Evolutionary conservation across 106 monocot species (phyloP), one percentile per base, ranked within the genome.

Genomic region (Gastrodia elata): DNA sequence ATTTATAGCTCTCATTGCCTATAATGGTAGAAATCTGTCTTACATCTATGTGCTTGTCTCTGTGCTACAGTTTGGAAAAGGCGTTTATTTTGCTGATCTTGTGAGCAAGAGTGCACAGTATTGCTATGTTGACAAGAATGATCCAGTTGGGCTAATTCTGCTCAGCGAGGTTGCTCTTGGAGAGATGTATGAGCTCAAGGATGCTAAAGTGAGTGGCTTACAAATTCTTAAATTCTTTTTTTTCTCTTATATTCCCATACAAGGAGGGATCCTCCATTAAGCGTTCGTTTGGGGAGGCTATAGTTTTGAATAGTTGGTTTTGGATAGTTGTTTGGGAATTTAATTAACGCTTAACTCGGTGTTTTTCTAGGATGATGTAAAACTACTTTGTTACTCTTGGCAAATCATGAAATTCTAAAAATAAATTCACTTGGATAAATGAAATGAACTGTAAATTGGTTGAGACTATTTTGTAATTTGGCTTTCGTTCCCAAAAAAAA

Each of bases 51-150:
- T n/a, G 27, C 6, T 71, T 64, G 49, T 26, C 24, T 15, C 72
- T 68, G 38, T 6, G 69, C 78, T 10, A 73, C 44, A 97, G 97
- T 97, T 97, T 79, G 97, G 97, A 64, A 97, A 97, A 83, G 97
- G 97, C 18, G 30, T 97, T 65, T 97, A 97, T 79, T 97, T 97
- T 46, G 97, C 97, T 64, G 97, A 97, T 76, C 79, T 97, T 15
- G 93, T 88, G 39, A 97, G 97, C 75, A 97, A 97, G 83, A 97
- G 97, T 44, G 97, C 97, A 80, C 97, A 97, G 40, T 97, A 97
- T 65, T 97, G 93, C 57, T 93, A 39, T 39, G 90, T 91, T 39
- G 93, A 97, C 82, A 93, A 77, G 73, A 93, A 86, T n/a, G 74
- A 93, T 80, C 93, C 97, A 30, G 90, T 97, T 4, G 97, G 97